These are phyloP conservation scores for Eucalyptus cloeziana DNA, from an alignment of 345 rosid species.

Conservation along the genomic window DNA sequence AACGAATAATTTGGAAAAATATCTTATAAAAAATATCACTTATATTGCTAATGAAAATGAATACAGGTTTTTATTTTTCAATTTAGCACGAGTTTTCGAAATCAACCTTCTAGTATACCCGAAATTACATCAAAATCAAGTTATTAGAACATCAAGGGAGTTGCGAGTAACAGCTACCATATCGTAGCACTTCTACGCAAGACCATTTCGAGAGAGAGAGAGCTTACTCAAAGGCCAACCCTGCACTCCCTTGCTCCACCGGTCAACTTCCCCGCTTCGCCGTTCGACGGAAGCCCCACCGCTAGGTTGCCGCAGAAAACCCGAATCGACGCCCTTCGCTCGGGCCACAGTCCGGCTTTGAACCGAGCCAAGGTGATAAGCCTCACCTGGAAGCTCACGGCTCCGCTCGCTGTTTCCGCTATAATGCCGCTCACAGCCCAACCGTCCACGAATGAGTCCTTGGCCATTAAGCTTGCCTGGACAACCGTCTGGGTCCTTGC, in stretches of 20 bases:
- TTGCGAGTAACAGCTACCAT: neutral
- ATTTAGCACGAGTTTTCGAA: neutral
- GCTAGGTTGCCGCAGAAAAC: slow-evolving; percentile 30
- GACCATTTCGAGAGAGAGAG: neutral
- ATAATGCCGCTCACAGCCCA: slow-evolving; percentile 10
- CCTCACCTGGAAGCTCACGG: slow-evolving; percentile 29
- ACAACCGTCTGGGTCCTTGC: slow-evolving; percentile 18
- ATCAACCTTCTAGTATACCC: neutral
- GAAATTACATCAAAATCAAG: neutral
- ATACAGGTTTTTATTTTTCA: neutral
- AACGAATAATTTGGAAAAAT: accelerated
- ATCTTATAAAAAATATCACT: too few relatives aligned
- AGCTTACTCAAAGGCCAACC: slow-evolving; percentile 6
- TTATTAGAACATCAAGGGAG: neutral
- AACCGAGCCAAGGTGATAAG: slow-evolving; percentile 27
- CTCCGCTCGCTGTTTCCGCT: slow-evolving; percentile 21
- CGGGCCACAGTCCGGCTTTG: slow-evolving; percentile 29
- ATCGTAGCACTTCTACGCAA: neutral
- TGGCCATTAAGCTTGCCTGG: slow-evolving; percentile 15
- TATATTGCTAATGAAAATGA: neutral
- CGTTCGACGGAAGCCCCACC: slow-evolving; percentile 16
- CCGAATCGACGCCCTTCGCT: slow-evolving; percentile 26
- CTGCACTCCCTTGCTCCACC: slow-evolving; percentile 33
- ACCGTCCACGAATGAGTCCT: slow-evolving; percentile 20
- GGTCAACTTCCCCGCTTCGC: slow-evolving; percentile 44